Evolutionary conservation across 768 basidiomycete species (phyloP).

Genomic region (Tricholoma bakamatsutake): DNA sequence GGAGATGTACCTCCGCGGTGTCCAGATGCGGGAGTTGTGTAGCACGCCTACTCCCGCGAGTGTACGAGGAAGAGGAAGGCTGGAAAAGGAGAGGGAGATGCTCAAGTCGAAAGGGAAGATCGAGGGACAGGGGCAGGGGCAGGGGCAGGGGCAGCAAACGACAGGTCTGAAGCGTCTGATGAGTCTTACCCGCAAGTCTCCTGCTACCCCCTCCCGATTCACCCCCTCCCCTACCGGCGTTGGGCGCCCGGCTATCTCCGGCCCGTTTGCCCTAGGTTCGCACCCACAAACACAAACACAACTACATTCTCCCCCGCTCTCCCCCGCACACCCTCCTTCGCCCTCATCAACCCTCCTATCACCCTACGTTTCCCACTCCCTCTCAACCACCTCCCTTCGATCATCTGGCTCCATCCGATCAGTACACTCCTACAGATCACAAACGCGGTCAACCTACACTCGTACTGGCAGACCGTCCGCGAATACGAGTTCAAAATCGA

Average conservation of each 20-base stretch:
- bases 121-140: conserved; percentile 5
- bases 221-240: conserved; percentile 11
- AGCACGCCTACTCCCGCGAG: conserved; percentile 14
- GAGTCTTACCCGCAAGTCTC: conserved; percentile 22
- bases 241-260: conserved; percentile 35
- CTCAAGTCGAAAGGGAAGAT: conserved; percentile 5
- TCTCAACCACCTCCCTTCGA: conserved; percentile 9
- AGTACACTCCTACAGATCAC: background rate
- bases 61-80: conserved; percentile 2
- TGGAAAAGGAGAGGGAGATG: conserved; percentile 2
- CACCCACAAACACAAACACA: conserved; percentile 6
- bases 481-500: background rate
- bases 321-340: conserved; percentile 5
- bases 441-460: background rate
- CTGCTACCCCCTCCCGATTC: background rate
- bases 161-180: conserved; percentile 31
- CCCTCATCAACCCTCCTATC: conserved; percentile 3
- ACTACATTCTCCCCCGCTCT: conserved; percentile 8
- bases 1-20: background rate
- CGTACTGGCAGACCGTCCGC: background rate
- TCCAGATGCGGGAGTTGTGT: conserved; percentile 9
- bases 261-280: conserved; percentile 40
- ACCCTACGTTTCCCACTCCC: background rate
- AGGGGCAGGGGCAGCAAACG: conserved; percentile 3
- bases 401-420: conserved; percentile 13